Conservation (phyloP, 1,284 basidiomycete species). For the Heterobasidion annosum region DNA sequence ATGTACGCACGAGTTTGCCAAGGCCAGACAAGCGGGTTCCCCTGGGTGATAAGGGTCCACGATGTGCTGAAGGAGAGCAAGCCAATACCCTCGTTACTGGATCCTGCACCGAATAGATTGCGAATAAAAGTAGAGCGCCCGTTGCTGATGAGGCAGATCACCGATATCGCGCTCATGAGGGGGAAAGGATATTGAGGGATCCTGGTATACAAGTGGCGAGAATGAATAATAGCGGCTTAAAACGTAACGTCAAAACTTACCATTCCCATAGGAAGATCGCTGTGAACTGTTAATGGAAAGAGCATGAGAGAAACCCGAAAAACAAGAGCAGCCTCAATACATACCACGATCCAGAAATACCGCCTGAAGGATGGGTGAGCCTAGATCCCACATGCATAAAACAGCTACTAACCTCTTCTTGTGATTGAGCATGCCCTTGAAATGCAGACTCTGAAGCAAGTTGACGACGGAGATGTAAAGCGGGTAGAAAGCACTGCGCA, state of each 20-base stretch:
- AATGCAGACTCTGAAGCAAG: conserved; percentile 49
- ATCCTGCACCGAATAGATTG: conserved; percentile 43
- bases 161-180: conserved; percentile 37
- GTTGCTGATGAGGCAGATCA: conserved; percentile 41
- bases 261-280: conserved; percentile 45
- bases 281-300: conserved; percentile 20
- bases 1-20: conserved; percentile 33
- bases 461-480: conserved; percentile 42
- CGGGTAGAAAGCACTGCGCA: conserved; percentile 43
- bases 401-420: conserved; percentile 28
- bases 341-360: conserved; percentile 48
- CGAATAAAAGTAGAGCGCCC: conserved; percentile 34
- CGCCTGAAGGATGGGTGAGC: conserved; percentile 7
- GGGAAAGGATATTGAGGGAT: conserved; percentile 36
- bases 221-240: neutral
- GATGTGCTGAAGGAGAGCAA: conserved; percentile 38
- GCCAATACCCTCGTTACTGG: conserved; percentile 43
- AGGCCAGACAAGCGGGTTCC: conserved; percentile 42
- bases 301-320: neutral
- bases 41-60: conserved; percentile 47
- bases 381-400: neutral
- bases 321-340: conserved; percentile 7
- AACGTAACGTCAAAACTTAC: conserved; percentile 8
- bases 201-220: conserved; percentile 9
- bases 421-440: conserved; percentile 32